phyloP scores from a whole-genome alignment of 2,329 filamentous ascomycete genomes.

The Neurospora sp. region DNA sequence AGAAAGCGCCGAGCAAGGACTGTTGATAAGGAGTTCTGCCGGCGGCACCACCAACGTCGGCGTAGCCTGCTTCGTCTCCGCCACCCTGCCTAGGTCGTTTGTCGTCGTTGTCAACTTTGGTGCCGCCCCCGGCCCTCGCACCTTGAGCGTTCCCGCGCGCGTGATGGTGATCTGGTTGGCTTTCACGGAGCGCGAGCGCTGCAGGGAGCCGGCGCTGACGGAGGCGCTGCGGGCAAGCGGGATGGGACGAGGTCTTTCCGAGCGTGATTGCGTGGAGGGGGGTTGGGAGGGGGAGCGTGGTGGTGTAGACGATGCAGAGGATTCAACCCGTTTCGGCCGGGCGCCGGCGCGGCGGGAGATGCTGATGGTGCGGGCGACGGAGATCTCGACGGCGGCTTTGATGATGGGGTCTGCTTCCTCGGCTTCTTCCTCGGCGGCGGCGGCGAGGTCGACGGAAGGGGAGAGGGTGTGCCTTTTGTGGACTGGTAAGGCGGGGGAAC shows the following conservation, averaged over 20 bases:
- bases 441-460: conserved; percentile 10
- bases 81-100: conserved; percentile 24
- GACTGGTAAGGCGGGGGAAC: neutral
- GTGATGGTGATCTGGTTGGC: conserved; percentile 8
- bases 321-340: conserved; percentile 19
- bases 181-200: conserved; percentile 2
- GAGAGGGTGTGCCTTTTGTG: conserved; percentile 5
- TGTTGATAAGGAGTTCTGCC: neutral
- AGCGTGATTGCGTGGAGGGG: neutral
- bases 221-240: conserved; percentile 6
- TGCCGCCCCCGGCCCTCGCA: neutral
- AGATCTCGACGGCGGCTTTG: conserved; percentile 51
- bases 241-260: conserved; percentile 13
- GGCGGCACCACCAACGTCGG: conserved; percentile 33
- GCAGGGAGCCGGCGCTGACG: conserved; percentile 2
- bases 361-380: conserved; percentile 59
- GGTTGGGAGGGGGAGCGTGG: neutral
- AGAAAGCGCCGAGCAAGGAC: neutral
- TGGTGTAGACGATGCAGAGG: conserved; percentile 45
- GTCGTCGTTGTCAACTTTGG: conserved; percentile 4
- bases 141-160: conserved; percentile 8
- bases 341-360: conserved; percentile 36
- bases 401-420: conserved; percentile 34
- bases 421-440: conserved; percentile 10
- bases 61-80: conserved; percentile 32